Conservation (phyloP, 352 stramenopile genomes). For the Phytopythium montanum region DNA sequence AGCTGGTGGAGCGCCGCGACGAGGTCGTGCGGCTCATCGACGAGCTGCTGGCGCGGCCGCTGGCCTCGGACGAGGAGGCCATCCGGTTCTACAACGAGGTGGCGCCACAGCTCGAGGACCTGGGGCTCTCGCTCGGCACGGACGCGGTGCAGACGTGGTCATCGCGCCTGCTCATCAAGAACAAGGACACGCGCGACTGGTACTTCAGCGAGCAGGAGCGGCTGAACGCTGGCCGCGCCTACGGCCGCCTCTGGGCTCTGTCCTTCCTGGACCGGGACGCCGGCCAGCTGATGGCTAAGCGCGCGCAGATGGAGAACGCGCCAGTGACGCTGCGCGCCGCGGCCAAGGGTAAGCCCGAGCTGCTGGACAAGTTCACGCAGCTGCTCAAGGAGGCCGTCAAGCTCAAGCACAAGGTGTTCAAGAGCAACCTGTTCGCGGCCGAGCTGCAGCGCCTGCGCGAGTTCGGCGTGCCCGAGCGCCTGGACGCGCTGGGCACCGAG, state of each 20-base stretch:
- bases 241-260: constrained; percentile 71
- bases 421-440: constrained; percentile 52
- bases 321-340: constrained; percentile 52
- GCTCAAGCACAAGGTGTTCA: constrained; percentile 88
- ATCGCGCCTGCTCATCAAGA: constrained; percentile 80
- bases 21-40: constrained; percentile 61
- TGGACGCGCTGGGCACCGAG: constrained; percentile 59
- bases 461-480: constrained; percentile 63
- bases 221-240: constrained; percentile 71
- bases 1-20: constrained; percentile 70
- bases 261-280: constrained; percentile 77
- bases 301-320: constrained; percentile 65
- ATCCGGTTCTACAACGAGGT: constrained; percentile 66
- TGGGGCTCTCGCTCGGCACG: constrained; percentile 59
- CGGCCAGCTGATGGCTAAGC: constrained; percentile 73
- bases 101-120: constrained; percentile 50
- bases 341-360: constrained; percentile 74
- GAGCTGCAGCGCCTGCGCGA: constrained; percentile 57
- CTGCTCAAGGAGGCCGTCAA: constrained; percentile 86
- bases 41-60: constrained; percentile 39
- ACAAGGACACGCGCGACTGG: constrained; percentile 85
- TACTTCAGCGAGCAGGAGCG: constrained; percentile 82
- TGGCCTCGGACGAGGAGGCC: constrained; percentile 61
- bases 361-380: constrained; percentile 86
- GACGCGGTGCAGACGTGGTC: constrained; percentile 83